phyloP scores from a whole-genome alignment of 2,329 filamentous ascomycete genomes.

The Fusarium foetens region DNA sequence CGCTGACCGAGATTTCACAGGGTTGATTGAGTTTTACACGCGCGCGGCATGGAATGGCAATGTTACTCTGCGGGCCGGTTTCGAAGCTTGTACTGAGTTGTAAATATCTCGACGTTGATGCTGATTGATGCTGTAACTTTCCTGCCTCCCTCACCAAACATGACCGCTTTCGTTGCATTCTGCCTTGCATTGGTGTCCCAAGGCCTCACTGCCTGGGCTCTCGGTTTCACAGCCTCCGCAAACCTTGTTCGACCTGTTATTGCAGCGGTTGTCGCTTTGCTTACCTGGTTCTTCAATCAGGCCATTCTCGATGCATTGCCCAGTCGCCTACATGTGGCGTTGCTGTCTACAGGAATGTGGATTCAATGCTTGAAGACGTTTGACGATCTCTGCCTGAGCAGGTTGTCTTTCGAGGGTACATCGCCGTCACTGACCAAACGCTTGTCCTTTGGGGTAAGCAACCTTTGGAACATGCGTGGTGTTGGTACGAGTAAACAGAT shows the following conservation, averaged over 20 bases:
- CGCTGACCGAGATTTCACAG: not conserved
- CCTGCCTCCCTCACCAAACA: not conserved
- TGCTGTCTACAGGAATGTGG: conserved; percentile 34
- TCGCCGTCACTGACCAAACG: not conserved
- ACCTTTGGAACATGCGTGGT: conserved; percentile 35
- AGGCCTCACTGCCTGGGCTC: not conserved
- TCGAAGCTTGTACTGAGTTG: not conserved
- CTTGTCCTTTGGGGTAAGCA: conserved; percentile 10
- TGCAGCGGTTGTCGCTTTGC: not conserved
- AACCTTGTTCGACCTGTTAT: not conserved
- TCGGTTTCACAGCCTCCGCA: conserved; percentile 14
- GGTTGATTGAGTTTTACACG: not conserved
- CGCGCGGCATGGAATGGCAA: not conserved
- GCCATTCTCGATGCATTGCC: conserved; percentile 6
- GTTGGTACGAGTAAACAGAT: conserved; percentile 16
- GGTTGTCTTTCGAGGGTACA: not conserved
- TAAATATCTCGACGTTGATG: not conserved
- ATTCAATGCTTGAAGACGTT: conserved; percentile 32
- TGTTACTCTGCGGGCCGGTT: not conserved
- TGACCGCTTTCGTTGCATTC: conserved; percentile 1
- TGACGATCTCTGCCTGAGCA: conserved; percentile 28
- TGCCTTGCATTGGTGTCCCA: conserved; percentile 16
- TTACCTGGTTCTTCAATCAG: conserved; percentile 26
- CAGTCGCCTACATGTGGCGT: conserved; percentile 28
- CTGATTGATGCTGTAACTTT: not conserved